Percentiles rank a stretch among this genome's conserved stretches.
Conservation (phyloP, 2,329 filamentous ascomycete species). For the Microcyclospora pomicola region DNA sequence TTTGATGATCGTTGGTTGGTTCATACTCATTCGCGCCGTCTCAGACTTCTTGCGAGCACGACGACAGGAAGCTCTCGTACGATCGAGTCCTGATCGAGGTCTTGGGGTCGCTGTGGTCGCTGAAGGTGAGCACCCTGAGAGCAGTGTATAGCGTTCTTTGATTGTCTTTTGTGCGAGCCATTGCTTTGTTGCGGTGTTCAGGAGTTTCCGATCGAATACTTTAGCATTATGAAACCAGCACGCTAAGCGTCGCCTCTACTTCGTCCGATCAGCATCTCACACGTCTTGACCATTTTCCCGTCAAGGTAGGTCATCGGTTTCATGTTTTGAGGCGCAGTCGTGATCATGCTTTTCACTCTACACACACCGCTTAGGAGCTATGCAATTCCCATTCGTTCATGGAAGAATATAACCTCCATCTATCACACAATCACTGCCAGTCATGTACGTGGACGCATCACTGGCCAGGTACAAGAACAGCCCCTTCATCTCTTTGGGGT, state of each 20-base stretch:
- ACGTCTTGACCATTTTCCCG: no score
- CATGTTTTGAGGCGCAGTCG: no score
- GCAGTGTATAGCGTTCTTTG: conserved; percentile 26
- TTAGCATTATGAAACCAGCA: no score
- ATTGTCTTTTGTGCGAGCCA: no score
- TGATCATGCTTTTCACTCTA: no score
- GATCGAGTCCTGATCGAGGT: conserved; percentile 84
- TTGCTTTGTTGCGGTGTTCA: no score
- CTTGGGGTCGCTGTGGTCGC: conserved; percentile 76
- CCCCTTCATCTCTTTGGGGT: conserved; percentile 23
- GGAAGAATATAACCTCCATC: conserved; percentile 25
- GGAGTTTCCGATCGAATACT: no score
- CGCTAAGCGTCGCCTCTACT: no score
- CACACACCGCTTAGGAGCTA: no score
- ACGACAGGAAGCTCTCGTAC: conserved; percentile 79
- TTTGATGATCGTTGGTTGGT: conserved; percentile 96
- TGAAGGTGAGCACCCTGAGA: conserved; percentile 66
- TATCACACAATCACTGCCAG: conserved; percentile 21
- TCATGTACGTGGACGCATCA: conserved; percentile 21
- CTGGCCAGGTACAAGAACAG: conserved; percentile 21
- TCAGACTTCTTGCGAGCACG: conserved; percentile 80
- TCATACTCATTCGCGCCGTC: conserved; percentile 86
- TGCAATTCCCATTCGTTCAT: conserved; percentile 19
- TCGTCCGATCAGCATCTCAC: no score
- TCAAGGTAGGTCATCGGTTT: no score